Evolutionary conservation across 2,329 filamentous ascomycete genomes (phyloP).

Genomic region (Neofusicoccum cordaticola): DNA sequence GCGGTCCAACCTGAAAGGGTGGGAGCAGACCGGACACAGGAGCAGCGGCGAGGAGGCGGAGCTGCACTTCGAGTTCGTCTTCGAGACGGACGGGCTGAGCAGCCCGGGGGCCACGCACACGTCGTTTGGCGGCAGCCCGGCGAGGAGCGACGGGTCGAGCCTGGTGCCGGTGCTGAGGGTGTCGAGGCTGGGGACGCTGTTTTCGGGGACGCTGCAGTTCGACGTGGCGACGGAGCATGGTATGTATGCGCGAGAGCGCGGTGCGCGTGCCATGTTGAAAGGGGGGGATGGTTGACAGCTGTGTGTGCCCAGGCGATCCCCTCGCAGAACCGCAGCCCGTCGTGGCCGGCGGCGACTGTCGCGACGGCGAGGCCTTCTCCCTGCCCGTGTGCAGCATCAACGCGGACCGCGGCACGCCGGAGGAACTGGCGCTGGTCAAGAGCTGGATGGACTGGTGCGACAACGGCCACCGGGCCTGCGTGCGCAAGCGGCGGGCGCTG

Average conservation of each 20-base stretch:
- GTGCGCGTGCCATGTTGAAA: not conserved
- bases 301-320: conserved; percentile 1
- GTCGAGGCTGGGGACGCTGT: not conserved
- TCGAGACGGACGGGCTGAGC: not conserved
- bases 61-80: not conserved
- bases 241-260: not conserved
- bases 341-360: not conserved
- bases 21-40: not conserved
- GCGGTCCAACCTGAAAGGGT: not conserved
- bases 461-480: not conserved
- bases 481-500: not conserved
- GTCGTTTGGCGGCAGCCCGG: no score
- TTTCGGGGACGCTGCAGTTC: conserved; percentile 11
- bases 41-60: not conserved
- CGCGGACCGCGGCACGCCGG: conserved; percentile 1
- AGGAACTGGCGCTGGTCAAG: not conserved
- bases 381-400: not conserved
- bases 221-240: conserved; percentile 10
- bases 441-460: conserved; percentile 13
- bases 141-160: no score
- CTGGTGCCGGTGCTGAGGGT: conserved; percentile 3
- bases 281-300: not conserved
- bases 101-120: not conserved
- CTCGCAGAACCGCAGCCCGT: not conserved
- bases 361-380: not conserved